Percentiles rank a stretch among this genome's conserved stretches.
These are phyloP conservation scores for Suhomyces chickasaworum DNA, from an alignment of 1,139 yeast genomes.

Conservation along the genomic window DNA sequence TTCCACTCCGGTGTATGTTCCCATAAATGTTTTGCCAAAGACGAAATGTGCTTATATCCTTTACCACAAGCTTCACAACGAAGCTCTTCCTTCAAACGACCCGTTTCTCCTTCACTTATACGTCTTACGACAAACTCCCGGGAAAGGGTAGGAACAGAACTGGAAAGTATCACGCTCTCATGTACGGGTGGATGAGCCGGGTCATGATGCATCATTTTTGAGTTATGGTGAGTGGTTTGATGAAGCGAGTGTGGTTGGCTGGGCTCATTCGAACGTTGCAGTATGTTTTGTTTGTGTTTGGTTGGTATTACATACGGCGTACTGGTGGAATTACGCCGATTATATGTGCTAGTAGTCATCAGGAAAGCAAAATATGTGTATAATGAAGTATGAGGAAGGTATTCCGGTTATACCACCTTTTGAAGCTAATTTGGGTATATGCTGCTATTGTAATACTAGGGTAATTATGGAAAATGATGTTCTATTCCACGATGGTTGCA, in stretches of 20 bases:
- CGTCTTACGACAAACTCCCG: slow-evolving; percentile 80
- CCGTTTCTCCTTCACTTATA: slow-evolving; percentile 84
- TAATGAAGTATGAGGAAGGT: not conserved
- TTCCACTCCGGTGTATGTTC: slow-evolving; percentile 91
- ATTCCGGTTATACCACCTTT: not conserved
- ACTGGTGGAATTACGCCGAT: slow-evolving; percentile 33
- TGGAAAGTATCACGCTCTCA: not conserved
- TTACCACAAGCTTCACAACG: slow-evolving; percentile 90
- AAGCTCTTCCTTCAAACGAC: slow-evolving; percentile 77
- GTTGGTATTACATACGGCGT: slow-evolving; percentile 41
- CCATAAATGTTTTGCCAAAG: slow-evolving; percentile 76
- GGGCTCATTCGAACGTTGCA: slow-evolving; percentile 14
- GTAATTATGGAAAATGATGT: not conserved
- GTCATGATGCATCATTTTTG: not conserved
- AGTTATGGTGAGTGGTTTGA: slow-evolving; percentile 15
- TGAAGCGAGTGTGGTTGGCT: slow-evolving; percentile 8
- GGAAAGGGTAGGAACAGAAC: slow-evolving; percentile 53
- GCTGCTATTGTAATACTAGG: not conserved
- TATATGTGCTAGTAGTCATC: slow-evolving; percentile 21
- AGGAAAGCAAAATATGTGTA: not conserved
- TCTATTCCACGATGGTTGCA: not conserved
- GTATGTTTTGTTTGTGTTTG: slow-evolving; percentile 24
- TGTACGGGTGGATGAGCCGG: slow-evolving; percentile 9
- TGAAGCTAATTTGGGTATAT: not conserved
- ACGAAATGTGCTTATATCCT: slow-evolving; percentile 83